phyloP scores from a whole-genome alignment of 129 eudicot genomes.

The Calendula officinalis region DNA sequence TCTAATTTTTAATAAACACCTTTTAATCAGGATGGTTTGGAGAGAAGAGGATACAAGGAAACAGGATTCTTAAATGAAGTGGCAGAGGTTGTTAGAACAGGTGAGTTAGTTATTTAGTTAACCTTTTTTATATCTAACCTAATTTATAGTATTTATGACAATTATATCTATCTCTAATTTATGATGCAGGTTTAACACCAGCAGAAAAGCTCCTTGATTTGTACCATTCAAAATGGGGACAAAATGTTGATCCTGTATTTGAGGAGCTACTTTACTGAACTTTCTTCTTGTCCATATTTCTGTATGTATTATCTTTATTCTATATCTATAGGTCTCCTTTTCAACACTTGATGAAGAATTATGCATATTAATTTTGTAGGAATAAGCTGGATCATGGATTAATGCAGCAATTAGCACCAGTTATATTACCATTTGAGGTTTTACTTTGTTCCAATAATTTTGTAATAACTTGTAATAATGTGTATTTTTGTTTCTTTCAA shows the following conservation, averaged over 20 bases:
- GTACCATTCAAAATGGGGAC: constrained; percentile 91
- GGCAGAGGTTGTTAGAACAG: constrained; percentile 91
- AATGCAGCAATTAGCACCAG: too few species aligned
- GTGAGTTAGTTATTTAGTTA: constrained; percentile 25
- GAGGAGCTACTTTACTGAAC: constrained; percentile 79
- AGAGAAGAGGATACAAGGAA: constrained; percentile 96
- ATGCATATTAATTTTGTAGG: constrained; percentile 23
- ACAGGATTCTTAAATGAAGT: constrained; percentile 89
- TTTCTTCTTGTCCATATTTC: constrained; percentile 25
- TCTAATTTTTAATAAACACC: background rate
- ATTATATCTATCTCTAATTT: background rate
- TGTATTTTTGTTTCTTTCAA: too few species aligned
- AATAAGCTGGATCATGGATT: constrained; percentile 37
- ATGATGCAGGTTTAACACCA: constrained; percentile 75
- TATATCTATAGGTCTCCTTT: background rate
- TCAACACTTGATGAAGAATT: background rate
- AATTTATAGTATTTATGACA: too few species aligned
- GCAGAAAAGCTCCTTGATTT: constrained; percentile 88
- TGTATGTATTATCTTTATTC: constrained; percentile 10
- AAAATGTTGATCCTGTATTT: constrained; percentile 79
- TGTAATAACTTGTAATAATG: too few species aligned
- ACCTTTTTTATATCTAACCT: too few species aligned
- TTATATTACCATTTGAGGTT: too few species aligned
- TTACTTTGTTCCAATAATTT: too few species aligned
- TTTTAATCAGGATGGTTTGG: constrained; percentile 77